A percentile compares a stretch with the other conserved stretches of the same genome.
phyloP scores from a whole-genome alignment of 2,329 filamentous ascomycete species.

The Aspergillus chevalieri region DNA sequence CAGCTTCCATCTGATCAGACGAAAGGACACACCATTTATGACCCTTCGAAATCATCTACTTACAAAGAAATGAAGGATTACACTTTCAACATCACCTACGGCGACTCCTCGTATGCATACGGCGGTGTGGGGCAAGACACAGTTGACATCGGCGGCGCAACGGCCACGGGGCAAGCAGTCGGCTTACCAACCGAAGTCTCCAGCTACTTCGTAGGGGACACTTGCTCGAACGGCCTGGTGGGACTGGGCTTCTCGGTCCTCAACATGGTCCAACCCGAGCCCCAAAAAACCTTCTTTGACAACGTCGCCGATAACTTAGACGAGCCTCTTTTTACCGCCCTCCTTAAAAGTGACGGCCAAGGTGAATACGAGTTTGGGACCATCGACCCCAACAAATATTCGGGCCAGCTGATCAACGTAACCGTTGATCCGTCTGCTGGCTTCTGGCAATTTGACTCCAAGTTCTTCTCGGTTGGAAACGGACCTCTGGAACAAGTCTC shows the following conservation, averaged over 20 bases:
- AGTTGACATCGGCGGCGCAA: slow-evolving; percentile 61
- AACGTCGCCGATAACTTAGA: slow-evolving; percentile 58
- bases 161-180: slow-evolving; percentile 57
- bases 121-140: slow-evolving; percentile 62
- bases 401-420: slow-evolving; percentile 56
- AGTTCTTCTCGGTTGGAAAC: slow-evolving; percentile 50
- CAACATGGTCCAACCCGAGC: slow-evolving; percentile 58
- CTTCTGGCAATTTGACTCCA: slow-evolving; percentile 63
- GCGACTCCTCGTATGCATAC: slow-evolving; percentile 57
- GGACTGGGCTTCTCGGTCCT: slow-evolving; percentile 61
- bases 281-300: slow-evolving; percentile 68
- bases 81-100: slow-evolving; percentile 62
- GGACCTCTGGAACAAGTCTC: slow-evolving; percentile 31
- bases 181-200: slow-evolving; percentile 59
- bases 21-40: slow-evolving; percentile 50
- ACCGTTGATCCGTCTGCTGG: slow-evolving; percentile 56
- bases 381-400: slow-evolving; percentile 60
- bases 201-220: slow-evolving; percentile 52
- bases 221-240: slow-evolving; percentile 61
- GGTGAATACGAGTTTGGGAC: slow-evolving; percentile 70
- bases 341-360: slow-evolving; percentile 54
- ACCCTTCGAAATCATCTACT: slow-evolving; percentile 47
- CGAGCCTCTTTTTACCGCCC: slow-evolving; percentile 64
- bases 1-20: slow-evolving; percentile 43
- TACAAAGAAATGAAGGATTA: slow-evolving; percentile 46